These are phyloP conservation scores for Wakefieldia striispora DNA, from an alignment of 768 basidiomycete species.

Conservation along the genomic window DNA sequence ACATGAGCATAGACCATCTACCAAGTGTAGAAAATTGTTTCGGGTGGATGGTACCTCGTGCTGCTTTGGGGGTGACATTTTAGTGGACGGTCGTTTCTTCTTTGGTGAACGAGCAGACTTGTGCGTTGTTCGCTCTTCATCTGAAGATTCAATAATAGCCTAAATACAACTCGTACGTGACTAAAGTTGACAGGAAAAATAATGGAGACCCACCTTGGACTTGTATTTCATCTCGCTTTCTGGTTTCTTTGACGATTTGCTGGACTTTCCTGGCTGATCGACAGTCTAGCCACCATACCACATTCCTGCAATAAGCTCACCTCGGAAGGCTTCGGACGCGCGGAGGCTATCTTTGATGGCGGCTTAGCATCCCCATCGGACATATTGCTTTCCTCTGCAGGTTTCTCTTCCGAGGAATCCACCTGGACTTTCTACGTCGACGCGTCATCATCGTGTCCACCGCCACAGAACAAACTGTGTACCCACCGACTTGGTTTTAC, in stretches of 20 bases:
- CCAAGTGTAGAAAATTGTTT: background rate
- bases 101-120: constrained; percentile 7
- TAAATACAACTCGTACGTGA: constrained; percentile 1
- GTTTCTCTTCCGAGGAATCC: background rate
- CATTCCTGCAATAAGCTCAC: background rate
- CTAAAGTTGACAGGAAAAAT: background rate
- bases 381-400: background rate
- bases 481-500: constrained; percentile 16
- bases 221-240: constrained; percentile 24
- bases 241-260: constrained; percentile 12
- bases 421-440: background rate
- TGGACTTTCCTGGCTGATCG: constrained; percentile 9
- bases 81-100: constrained; percentile 3
- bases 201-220: constrained; percentile 20
- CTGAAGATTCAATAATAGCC: constrained; percentile 30
- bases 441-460: background rate
- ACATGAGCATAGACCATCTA: background rate
- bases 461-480: background rate
- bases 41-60: constrained; percentile 7
- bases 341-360: constrained; percentile 10
- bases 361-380: constrained; percentile 2
- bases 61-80: constrained; percentile 8
- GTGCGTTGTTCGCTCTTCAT: constrained; percentile 16
- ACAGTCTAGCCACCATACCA: background rate
- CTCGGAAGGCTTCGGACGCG: constrained; percentile 11